Evolutionary conservation across 2,329 filamentous ascomycete genomes (phyloP).

Genomic region (Aspergillus sp.): DNA sequence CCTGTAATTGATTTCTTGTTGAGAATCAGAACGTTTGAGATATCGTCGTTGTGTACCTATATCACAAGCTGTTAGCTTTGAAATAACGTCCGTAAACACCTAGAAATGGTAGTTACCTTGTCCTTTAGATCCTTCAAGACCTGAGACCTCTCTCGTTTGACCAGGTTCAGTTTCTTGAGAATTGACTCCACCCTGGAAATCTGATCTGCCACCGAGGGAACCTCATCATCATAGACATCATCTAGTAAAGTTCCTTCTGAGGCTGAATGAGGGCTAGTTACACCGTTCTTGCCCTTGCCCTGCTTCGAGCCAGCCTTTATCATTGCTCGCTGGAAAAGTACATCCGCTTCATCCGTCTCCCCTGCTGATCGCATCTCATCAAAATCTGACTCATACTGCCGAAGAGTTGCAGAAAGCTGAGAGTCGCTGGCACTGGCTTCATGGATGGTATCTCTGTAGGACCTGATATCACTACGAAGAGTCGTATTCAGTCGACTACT

Average conservation of each 20-base stretch:
- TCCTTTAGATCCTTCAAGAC: constrained; percentile 96
- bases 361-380: constrained; percentile 92
- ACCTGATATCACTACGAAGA: constrained; percentile 79
- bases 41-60: constrained; percentile 92
- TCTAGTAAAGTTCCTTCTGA: constrained; percentile 81
- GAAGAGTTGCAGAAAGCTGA: constrained; percentile 77
- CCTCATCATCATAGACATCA: constrained; percentile 81
- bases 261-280: constrained; percentile 58
- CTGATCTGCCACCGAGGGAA: constrained; percentile 81
- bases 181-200: constrained; percentile 86
- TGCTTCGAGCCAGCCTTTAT: constrained; percentile 67
- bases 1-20: constrained; percentile 97
- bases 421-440: constrained; percentile 85
- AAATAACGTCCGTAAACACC: neutral
- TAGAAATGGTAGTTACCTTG: constrained; percentile 63
- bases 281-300: constrained; percentile 60
- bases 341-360: constrained; percentile 81
- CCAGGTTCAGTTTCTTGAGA: constrained; percentile 82
- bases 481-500: constrained; percentile 87
- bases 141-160: constrained; percentile 88
- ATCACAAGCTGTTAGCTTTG: neutral
- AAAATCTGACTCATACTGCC: constrained; percentile 84
- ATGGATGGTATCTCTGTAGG: constrained; percentile 83
- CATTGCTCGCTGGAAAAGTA: constrained; percentile 83
- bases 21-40: constrained; percentile 92